phyloP scores from a whole-genome alignment of 2,329 filamentous ascomycete species.

The Hypoxylon sp. region DNA sequence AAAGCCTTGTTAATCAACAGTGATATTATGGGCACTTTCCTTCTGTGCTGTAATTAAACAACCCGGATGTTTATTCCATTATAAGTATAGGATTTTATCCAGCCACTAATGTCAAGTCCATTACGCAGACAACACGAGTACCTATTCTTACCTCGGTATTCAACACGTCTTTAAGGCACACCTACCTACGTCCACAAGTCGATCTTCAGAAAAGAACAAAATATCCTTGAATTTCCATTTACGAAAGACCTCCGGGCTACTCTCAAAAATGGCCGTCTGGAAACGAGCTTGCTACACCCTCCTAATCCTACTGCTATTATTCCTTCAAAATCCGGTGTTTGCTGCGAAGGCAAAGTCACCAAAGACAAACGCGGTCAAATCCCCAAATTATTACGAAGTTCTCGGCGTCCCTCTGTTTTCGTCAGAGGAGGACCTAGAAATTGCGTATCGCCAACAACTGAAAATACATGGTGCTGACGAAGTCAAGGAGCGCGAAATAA shows the following conservation, averaged over 20 bases:
- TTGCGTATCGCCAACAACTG: slow-evolving; percentile 1
- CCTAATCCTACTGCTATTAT: not conserved
- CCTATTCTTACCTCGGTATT: not conserved
- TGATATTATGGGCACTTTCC: not conserved
- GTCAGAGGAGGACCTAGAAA: not conserved
- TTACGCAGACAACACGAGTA: not conserved
- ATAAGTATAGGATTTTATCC: not conserved
- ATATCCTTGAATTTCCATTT: not conserved
- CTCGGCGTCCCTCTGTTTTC: slow-evolving; percentile 15
- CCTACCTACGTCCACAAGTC: not conserved
- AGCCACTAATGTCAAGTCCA: not conserved
- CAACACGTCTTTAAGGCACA: not conserved
- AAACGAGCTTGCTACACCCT: not conserved
- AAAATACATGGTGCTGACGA: not conserved
- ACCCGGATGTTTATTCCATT: not conserved
- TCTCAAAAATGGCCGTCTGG: not conserved
- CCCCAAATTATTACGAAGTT: slow-evolving; percentile 11
- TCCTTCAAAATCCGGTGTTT: not conserved
- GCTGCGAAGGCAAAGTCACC: not conserved
- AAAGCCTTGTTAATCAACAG: not conserved
- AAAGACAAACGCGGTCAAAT: too few relatives aligned
- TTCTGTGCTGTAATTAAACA: not conserved
- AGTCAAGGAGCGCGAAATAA: not conserved
- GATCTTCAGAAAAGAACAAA: not conserved
- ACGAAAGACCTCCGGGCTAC: not conserved